phyloP scores from a whole-genome alignment of 805 yeast genomes.

The Wickerhamomyces silvicola region DNA sequence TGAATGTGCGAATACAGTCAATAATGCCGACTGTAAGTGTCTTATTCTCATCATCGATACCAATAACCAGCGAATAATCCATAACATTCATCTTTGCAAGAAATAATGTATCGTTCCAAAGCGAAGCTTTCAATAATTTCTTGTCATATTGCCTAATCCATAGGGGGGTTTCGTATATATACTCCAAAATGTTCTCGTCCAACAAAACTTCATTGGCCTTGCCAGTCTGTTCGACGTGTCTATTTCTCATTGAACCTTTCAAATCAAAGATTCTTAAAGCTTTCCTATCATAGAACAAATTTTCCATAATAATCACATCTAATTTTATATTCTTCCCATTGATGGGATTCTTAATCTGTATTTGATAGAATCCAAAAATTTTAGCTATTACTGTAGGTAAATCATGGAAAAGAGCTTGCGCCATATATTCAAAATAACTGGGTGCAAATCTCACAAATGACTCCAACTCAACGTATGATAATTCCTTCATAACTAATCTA shows the following conservation, averaged over 20 bases:
- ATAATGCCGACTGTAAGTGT: slow-evolving; percentile 89
- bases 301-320: slow-evolving; percentile 95
- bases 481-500: slow-evolving; percentile 81
- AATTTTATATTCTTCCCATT: slow-evolving; percentile 74
- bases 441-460: slow-evolving; percentile 95
- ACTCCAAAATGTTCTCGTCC: slow-evolving; percentile 98
- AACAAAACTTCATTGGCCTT: slow-evolving; percentile 87
- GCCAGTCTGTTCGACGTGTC: slow-evolving; percentile 96
- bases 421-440: slow-evolving; percentile 90
- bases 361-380: slow-evolving; percentile 92
- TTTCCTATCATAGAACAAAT: slow-evolving; percentile 76
- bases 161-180: slow-evolving; percentile 91
- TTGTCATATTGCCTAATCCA: slow-evolving; percentile 92
- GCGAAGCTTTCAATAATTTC: slow-evolving; percentile 73
- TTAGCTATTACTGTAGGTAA: slow-evolving; percentile 92
- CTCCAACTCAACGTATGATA: slow-evolving; percentile 83
- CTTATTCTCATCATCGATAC: slow-evolving; percentile 65
- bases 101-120: slow-evolving; percentile 93
- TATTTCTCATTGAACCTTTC: slow-evolving; percentile 95
- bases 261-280: slow-evolving; percentile 86
- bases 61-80: slow-evolving; percentile 96
- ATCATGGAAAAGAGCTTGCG: slow-evolving; percentile 91
- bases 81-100: slow-evolving; percentile 95
- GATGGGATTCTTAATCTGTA: slow-evolving; percentile 73
- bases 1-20: slow-evolving; percentile 88